Conservation (phyloP, 2,329 filamentous ascomycete species). For the Macrophomina pseudophaseolina region DNA sequence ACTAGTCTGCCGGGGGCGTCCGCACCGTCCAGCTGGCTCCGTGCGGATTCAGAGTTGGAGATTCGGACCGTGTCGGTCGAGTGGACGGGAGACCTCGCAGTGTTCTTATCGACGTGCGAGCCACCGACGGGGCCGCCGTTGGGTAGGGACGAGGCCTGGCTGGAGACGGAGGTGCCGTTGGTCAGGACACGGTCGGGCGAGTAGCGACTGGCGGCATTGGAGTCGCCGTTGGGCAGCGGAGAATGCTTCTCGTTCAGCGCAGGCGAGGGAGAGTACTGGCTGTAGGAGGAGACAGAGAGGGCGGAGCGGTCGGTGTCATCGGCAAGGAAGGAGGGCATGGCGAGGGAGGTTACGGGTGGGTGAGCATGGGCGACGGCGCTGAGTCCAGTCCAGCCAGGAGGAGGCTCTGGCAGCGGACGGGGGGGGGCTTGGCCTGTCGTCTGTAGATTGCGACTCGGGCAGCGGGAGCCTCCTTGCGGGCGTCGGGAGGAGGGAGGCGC, state of each 20-base stretch:
- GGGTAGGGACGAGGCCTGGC: slow-evolving; percentile 44
- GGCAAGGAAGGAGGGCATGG: slow-evolving; percentile 59
- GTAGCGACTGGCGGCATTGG: slow-evolving; percentile 28
- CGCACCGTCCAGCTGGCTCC: slow-evolving; percentile 20
- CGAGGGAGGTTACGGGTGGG: slow-evolving; percentile 41
- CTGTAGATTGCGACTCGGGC: slow-evolving; percentile 24
- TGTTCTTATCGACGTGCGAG: slow-evolving; percentile 33
- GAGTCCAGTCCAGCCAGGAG: slow-evolving; percentile 14
- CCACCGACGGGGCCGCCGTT: slow-evolving; percentile 34
- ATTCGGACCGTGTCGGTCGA: slow-evolving; percentile 32
- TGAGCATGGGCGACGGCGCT: slow-evolving; percentile 19
- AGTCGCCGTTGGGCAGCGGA: slow-evolving; percentile 40
- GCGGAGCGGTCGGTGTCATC: slow-evolving; percentile 50
- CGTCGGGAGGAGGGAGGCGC: neutral
- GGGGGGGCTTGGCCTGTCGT: slow-evolving; percentile 23
- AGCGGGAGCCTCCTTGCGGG: slow-evolving; percentile 3
- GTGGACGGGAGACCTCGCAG: slow-evolving; percentile 32
- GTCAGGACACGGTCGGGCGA: slow-evolving; percentile 40
- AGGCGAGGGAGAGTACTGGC: slow-evolving; percentile 26
- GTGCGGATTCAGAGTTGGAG: slow-evolving; percentile 32
- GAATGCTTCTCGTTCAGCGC: slow-evolving; percentile 32
- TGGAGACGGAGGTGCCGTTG: slow-evolving; percentile 39
- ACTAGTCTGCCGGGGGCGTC: slow-evolving; percentile 28
- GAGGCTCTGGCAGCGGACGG: slow-evolving; percentile 20
- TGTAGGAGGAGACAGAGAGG: slow-evolving; percentile 27